Conservation (phyloP, 441 rosid species). For the Bruguiera hainesii region DNA sequence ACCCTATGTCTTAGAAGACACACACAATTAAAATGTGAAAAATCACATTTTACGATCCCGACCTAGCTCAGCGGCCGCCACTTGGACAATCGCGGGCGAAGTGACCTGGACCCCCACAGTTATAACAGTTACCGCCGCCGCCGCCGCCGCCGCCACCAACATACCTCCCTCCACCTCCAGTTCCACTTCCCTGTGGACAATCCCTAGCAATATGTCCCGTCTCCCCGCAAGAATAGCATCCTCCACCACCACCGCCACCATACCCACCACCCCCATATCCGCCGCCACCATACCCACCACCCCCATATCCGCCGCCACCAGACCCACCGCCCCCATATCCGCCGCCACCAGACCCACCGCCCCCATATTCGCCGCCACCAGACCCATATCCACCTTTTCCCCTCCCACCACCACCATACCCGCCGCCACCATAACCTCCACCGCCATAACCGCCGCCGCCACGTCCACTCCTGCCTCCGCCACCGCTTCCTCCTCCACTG, state of each 20-base stretch:
- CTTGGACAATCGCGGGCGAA: constrained; percentile 58
- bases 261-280: constrained; percentile 38
- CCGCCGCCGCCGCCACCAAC: constrained; percentile 15
- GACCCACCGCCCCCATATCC: neutral
- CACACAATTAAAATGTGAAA: constrained; percentile 1
- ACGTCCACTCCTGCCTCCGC: constrained; percentile 31
- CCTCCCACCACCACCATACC: neutral
- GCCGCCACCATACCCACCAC: constrained; percentile 41
- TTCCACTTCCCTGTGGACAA: constrained; percentile 24
- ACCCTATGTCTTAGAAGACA: no score
- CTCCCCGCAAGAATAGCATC: constrained; percentile 30
- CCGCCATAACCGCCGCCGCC: constrained; percentile 15
- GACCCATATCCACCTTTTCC: neutral
- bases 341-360: neutral
- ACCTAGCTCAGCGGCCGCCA: constrained; percentile 33
- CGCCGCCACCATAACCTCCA: constrained; percentile 11
- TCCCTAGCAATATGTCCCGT: constrained; percentile 31
- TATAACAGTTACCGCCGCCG: constrained; percentile 10
- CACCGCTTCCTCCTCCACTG: constrained; percentile 30
- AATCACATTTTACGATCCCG: constrained; percentile 4
- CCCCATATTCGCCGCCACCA: constrained; percentile 6
- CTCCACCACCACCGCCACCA: constrained; percentile 20
- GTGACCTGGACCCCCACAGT: constrained; percentile 53
- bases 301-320: constrained; percentile 18
- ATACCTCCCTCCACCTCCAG: constrained; percentile 21